Conservation (phyloP, 371 early-diverging fungal genomes). For the Rhizomucor pusillus region DNA sequence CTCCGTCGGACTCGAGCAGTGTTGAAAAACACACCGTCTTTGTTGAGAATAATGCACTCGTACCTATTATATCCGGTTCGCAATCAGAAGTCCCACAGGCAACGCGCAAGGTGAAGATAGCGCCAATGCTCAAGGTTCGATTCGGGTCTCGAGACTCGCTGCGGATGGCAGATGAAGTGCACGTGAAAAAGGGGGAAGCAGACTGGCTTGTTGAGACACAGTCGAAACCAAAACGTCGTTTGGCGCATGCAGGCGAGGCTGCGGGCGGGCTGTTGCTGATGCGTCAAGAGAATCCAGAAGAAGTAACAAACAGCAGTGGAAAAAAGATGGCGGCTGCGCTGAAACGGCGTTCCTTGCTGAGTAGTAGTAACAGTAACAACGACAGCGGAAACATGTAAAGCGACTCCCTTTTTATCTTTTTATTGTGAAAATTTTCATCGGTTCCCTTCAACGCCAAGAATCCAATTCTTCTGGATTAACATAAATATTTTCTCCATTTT, state of each 20-base stretch:
- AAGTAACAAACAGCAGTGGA: too few relatives aligned
- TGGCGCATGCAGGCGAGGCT: constrained; percentile 39
- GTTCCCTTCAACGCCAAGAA: constrained; percentile 37
- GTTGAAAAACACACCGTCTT: constrained; percentile 13
- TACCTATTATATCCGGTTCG: background rate
- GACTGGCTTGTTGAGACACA: background rate
- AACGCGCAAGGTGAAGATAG: constrained; percentile 35
- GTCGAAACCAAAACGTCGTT: constrained; percentile 10
- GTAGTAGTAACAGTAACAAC: too few relatives aligned
- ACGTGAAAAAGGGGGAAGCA: constrained; percentile 10
- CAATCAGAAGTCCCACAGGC: too few relatives aligned
- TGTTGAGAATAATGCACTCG: background rate
- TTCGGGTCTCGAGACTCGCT: constrained; percentile 38
- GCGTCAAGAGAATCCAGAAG: constrained; percentile 22
- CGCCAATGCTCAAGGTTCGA: constrained; percentile 32
- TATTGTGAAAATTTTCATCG: too few relatives aligned
- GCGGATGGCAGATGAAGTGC: constrained; percentile 24
- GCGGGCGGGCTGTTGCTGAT: constrained; percentile 47
- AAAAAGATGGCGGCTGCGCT: too few relatives aligned
- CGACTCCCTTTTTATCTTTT: too few relatives aligned
- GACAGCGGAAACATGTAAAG: too few relatives aligned
- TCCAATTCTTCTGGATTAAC: constrained; percentile 61
- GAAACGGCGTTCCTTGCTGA: too few relatives aligned
- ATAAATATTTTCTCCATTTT: constrained; percentile 58
- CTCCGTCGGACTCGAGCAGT: constrained; percentile 13